Base-by-base conservation (phyloP, 1,284 basidiomycete species). In the Sutorius eximius region DNA sequence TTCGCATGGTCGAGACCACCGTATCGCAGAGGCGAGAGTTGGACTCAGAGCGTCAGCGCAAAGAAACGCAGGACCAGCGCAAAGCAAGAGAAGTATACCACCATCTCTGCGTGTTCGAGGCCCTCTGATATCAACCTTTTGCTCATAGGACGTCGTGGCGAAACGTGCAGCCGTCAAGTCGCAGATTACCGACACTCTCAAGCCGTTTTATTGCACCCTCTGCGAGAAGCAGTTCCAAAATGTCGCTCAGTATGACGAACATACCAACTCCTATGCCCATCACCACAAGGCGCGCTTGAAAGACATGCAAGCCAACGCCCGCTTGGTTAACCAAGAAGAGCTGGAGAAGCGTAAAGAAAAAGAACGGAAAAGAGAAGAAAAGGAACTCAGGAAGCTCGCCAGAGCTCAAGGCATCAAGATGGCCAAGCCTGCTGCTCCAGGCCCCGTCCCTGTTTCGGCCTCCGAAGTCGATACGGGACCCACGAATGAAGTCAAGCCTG, bases 141-240 rank as follows among this genome's bases (percentile, higher is more conserved):
- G 45, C 22, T 49, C 45, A 45, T 65, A 92, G 90, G 85, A 86
- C 58, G 61, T 69, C 2, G 88, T 85, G 2, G 87, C 87, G 12
- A 85, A 82, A 53, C 82, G 81, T 59, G 80, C 77, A 13, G 86
- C 85, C 7, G 73, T 91, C 29, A 78, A 84, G 60, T 77, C 75
- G 33, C 86, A 91, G 67, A 82, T 92, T 38, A 80, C 79, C 2
- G 77, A 76, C 48, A 84, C 83, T 4, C 77, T 92, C 47, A 79
- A 79, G 33, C 77, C 88, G 8, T 92, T 92, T 72, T 91, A 90
- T 67, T 93, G 90, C 67, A 73, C 77, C 29, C 77, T 91, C 18
- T 93, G 90, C 73, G 89, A 91, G 59, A 91, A 91, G 67, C 89
- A 91, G 68, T 92, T 91, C 71, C 79, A 85, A 66, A 91, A 80